A percentile compares a stretch with the other conserved stretches of the same genome.
Evolutionary conservation across 1,284 basidiomycete species (phyloP).

Genomic region (Phenoliferia sp.): DNA sequence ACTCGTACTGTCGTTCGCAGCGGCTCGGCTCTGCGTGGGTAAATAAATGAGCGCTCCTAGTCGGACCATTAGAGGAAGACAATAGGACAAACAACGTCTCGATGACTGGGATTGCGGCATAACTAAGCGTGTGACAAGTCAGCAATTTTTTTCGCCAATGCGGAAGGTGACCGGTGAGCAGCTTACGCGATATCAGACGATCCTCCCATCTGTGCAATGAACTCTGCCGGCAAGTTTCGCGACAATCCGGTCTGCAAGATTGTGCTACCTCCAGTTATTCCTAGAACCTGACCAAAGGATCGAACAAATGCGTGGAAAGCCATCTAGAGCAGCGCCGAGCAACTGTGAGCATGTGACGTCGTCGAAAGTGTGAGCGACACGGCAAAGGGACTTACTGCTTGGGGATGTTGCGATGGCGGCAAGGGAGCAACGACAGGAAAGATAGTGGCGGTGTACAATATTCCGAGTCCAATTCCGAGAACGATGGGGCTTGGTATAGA

Average conservation of each 20-base stretch:
- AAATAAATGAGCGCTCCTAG: not conserved
- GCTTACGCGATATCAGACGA: constrained; percentile 5
- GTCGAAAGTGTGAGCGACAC: too few relatives aligned
- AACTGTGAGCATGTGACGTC: not conserved
- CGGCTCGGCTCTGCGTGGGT: constrained; percentile 25
- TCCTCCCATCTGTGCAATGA: not conserved
- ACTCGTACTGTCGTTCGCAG: constrained; percentile 18
- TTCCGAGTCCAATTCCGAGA: constrained; percentile 19
- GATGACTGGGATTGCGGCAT: constrained; percentile 19
- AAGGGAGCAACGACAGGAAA: constrained; percentile 39
- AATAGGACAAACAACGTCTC: constrained; percentile 5
- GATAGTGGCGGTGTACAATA: constrained; percentile 28
- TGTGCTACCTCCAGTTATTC: constrained; percentile 24
- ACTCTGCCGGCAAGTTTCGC: constrained; percentile 2
- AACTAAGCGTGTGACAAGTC: too few relatives aligned
- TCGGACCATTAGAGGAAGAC: not conserved
- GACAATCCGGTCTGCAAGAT: constrained; percentile 17
- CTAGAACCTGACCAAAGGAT: constrained; percentile 24
- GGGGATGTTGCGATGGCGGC: constrained; percentile 17
- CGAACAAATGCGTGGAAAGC: constrained; percentile 25
- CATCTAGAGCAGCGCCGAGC: constrained; percentile 1
- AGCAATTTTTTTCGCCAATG: too few relatives aligned
- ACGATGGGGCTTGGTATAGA: constrained; percentile 8
- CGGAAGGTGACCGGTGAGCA: too few relatives aligned
- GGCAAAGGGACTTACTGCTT: constrained; percentile 11